Percentiles rank a stretch among this genome's conserved stretches.
phyloP scores from a whole-genome alignment of 441 rosid species.

The Erodium chrysanthum region DNA sequence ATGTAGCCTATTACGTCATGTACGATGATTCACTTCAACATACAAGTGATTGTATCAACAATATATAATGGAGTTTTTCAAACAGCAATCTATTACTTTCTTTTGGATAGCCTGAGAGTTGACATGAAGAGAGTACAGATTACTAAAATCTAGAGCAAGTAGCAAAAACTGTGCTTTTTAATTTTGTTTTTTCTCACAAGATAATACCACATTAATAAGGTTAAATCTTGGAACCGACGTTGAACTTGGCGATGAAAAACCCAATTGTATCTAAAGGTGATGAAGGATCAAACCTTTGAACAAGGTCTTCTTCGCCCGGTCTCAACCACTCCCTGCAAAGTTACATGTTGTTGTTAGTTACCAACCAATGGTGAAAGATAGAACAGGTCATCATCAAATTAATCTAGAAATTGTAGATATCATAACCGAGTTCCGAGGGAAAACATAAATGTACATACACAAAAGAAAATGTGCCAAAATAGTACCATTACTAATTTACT shows the following conservation, averaged over 20 bases:
- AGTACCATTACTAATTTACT: too few relatives aligned
- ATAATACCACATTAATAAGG: neutral
- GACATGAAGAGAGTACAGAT: too few relatives aligned
- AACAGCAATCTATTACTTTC: too few relatives aligned
- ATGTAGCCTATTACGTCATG: neutral
- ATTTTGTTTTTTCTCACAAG: neutral
- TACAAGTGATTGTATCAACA: too few relatives aligned
- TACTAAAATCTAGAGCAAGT: too few relatives aligned
- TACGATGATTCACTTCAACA: neutral
- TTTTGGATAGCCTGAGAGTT: too few relatives aligned
- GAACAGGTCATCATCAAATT: neutral
- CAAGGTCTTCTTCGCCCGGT: constrained; percentile 79
- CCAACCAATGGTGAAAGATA: neutral
- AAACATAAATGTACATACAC: too few relatives aligned
- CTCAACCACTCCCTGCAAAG: constrained; percentile 75
- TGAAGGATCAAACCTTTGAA: constrained; percentile 91
- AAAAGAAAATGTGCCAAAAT: too few relatives aligned
- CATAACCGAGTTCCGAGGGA: too few relatives aligned
- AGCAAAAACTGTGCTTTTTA: neutral
- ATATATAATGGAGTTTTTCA: too few relatives aligned
- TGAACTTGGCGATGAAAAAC: constrained; percentile 85
- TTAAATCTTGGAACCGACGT: constrained; percentile 36
- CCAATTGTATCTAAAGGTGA: constrained; percentile 80
- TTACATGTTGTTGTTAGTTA: neutral
- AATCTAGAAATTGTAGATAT: too few relatives aligned